These are phyloP conservation scores for Knufia fluminis DNA, from an alignment of 2,329 filamentous ascomycete genomes.

Conservation along the genomic window DNA sequence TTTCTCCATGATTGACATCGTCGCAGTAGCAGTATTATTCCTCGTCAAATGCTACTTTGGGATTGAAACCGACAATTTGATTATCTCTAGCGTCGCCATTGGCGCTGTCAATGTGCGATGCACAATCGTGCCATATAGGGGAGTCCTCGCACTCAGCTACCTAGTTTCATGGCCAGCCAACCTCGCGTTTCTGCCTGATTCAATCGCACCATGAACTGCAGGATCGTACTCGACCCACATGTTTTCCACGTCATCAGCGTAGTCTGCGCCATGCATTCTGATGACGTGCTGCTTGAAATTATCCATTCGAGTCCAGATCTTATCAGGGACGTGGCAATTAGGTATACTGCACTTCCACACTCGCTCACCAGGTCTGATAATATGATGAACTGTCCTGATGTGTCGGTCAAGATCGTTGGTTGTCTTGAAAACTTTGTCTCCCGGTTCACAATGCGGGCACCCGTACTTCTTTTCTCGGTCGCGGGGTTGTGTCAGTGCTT, in stretches of 20 bases:
- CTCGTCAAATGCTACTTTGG: no score
- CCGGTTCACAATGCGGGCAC: conserved; percentile 44
- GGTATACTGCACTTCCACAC: conserved; percentile 52
- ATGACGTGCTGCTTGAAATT: conserved; percentile 76
- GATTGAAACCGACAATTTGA: no score
- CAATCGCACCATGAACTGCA: background rate
- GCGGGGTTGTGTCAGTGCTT: background rate
- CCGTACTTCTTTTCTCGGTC: background rate
- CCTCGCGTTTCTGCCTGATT: background rate
- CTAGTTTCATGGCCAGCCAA: background rate
- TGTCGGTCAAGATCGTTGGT: conserved; percentile 74
- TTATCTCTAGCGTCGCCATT: no score
- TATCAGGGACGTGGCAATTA: conserved; percentile 51
- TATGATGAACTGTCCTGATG: conserved; percentile 61
- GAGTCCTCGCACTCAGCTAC: no score
- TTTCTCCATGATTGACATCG: no score
- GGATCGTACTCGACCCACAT: conserved; percentile 2
- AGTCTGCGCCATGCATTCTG: conserved; percentile 48
- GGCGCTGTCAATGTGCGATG: no score
- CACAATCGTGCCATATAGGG: no score
- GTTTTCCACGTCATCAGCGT: background rate
- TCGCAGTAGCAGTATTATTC: no score
- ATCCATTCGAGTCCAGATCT: conserved; percentile 71
- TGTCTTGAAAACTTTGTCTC: conserved; percentile 63
- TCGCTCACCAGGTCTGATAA: conserved; percentile 33